Conservation (phyloP, 176 grass and related monocot genomes). For the Bonia amplexicaulis region DNA sequence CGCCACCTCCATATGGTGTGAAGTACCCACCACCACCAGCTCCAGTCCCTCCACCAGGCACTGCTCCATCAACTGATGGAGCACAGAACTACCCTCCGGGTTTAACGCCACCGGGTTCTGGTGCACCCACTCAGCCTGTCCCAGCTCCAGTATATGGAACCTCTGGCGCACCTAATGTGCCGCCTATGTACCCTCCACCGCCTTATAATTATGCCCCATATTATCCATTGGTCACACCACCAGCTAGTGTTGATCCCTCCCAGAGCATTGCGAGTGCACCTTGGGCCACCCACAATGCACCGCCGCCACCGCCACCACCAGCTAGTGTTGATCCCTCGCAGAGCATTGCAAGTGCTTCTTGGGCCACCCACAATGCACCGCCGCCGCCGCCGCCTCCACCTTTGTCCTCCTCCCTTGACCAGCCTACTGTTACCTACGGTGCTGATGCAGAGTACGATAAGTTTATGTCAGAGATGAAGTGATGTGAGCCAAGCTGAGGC, state of each 20-base stretch:
- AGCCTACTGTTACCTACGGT: slow-evolving; percentile 35
- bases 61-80: slow-evolving; percentile 41
- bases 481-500: slow-evolving; percentile 28
- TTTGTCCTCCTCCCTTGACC: slow-evolving; percentile 32
- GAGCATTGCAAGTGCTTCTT: slow-evolving; percentile 69
- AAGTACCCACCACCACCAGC: slow-evolving; percentile 59
- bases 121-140: slow-evolving; percentile 43
- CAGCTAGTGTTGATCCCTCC: slow-evolving; percentile 54
- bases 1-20: slow-evolving; percentile 47
- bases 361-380: slow-evolving; percentile 45
- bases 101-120: slow-evolving; percentile 47
- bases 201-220: slow-evolving; percentile 73
- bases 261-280: slow-evolving; percentile 77
- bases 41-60: slow-evolving; percentile 61
- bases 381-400: slow-evolving; percentile 34
- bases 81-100: slow-evolving; percentile 54
- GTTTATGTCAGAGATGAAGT: slow-evolving; percentile 97
- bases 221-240: slow-evolving; percentile 42
- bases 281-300: slow-evolving; percentile 56
- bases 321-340: slow-evolving; percentile 58
- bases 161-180: slow-evolving; percentile 39
- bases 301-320: slow-evolving; percentile 32
- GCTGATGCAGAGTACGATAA: slow-evolving; percentile 82
- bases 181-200: slow-evolving; percentile 42
- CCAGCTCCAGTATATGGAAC: slow-evolving; percentile 51